Conservation (phyloP, 176 grass and related monocot genomes). For the Tuctoria greenei region DNA sequence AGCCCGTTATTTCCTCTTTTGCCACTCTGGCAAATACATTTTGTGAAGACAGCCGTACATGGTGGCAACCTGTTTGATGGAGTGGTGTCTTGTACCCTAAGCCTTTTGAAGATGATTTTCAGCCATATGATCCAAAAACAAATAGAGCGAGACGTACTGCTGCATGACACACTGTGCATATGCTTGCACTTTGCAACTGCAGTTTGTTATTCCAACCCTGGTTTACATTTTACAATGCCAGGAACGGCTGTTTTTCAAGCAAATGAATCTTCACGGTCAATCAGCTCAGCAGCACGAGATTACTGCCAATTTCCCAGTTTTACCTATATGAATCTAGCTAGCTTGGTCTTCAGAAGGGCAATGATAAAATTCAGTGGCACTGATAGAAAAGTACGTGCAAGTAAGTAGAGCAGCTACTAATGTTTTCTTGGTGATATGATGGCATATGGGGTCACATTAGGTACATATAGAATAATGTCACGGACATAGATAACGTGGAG, state of each 20-base stretch:
- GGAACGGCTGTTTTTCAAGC: not conserved
- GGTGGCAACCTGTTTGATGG: not conserved
- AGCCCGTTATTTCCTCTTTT: slow-evolving; percentile 23
- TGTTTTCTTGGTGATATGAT: slow-evolving; percentile 3
- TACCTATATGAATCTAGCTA: not conserved
- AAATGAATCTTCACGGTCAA: not conserved
- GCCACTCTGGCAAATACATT: slow-evolving; percentile 4
- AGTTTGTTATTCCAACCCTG: not conserved
- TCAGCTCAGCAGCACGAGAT: not conserved
- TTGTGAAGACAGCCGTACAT: not conserved
- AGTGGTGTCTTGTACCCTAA: not conserved
- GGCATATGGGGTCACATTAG: slow-evolving; percentile 43
- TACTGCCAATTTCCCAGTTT: not conserved
- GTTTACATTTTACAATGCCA: not conserved
- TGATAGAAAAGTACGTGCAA: slow-evolving; percentile 19
- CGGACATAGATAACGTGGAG: slow-evolving; percentile 7
- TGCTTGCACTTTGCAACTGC: not conserved
- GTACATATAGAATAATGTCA: slow-evolving; percentile 37
- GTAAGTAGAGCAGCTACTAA: not conserved
- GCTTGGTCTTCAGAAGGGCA: not conserved
- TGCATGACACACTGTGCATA: not conserved
- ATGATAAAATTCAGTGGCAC: slow-evolving; percentile 18
- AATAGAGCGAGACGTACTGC: too few relatives aligned
- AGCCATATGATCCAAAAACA: not conserved
- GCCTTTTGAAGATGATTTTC: not conserved